Base-by-base conservation (phyloP, 495 filamentous ascomycete species). In the Xylaria castorea region DNA sequence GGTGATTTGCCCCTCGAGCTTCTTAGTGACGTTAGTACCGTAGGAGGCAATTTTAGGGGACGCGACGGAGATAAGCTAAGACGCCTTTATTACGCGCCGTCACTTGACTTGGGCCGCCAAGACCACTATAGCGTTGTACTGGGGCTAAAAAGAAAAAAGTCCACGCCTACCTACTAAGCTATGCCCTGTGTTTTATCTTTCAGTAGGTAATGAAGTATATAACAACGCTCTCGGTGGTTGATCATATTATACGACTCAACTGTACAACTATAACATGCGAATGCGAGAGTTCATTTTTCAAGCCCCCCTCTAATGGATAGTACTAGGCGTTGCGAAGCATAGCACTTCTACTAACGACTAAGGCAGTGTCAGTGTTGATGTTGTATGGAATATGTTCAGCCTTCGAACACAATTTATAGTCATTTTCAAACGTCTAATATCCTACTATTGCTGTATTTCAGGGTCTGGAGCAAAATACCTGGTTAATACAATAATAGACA, bases 1-100 rank as follows among this genome's bases (percentile, higher is more conserved):
- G 5, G 51, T 18, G 60, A 50, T 61, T 70, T 70, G 67, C 67
- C 67, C 67, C 67, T 70, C 67, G 67, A 48, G 27, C 6, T 57
- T 36, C 58, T 65, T 71, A 40, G 68, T 50, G 69, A 65, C 44
- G 69, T 66, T 30, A 38, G 30, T 22, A 18, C 60, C 11, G 36
- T 66, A 42, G 46, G 20, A 65, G 40, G 11, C n/a, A 57, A 53
- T 22, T 67, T 67, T 57, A 25, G 18, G 36, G 50, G 50, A 68
- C 66, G 66, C 66, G 66, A 57, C 34, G 12, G 34, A 18, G 67
- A n/a, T n/a, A 42, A 14, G 36, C 22, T 60, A 51, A 63, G 69
- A 34, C 44, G 60, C 60, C 44, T n/a, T 66, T 58, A 25, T 14
- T n/a, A 48, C 70, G 70, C 70, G 70, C 70, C 16, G 42, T 71